Base-by-base conservation (phyloP, 2,329 filamentous ascomycete genomes). In the Claviceps cyperi region DNA sequence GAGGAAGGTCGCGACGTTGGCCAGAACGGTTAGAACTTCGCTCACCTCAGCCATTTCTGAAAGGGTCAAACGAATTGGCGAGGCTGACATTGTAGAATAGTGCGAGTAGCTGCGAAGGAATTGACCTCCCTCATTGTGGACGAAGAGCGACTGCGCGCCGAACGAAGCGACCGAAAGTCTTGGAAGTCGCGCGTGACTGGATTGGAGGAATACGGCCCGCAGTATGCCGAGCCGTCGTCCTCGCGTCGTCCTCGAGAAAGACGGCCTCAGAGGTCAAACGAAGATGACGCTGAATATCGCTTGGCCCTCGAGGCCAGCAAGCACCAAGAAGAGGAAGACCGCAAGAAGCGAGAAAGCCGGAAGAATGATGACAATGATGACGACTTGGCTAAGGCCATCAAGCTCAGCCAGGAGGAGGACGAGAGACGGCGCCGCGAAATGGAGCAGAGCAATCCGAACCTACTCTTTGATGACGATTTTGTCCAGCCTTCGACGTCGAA, bases 151-250 rank as follows among this genome's bases (percentile, higher is more conserved):
- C 70, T 98, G 60, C 84, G 90, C 57, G 83, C 81, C 55, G 92
- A 98, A 71, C 83, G 92, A 62, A 87, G 80, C 60, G 92, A 97
- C 65, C 81, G 92, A 51, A 94, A 89, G 65, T 81, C 86, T 2
- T 98, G 92, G 92, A 98, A 98, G 69, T 94, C 90, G 48, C 85
- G 92, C 52, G 92, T 98, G 37, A 89, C 83, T 35, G 92, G 92
- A 19, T 81, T 97, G 43, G 92, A 97, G 56, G 91, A 97, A 62
- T 86, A 79, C 57, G 80, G 66, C 19, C 71, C 70, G 41, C 69
- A 68, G 55, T 68, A 72, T 13, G 59, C 62, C 44, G 67, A 70
- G 46, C 62, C 64, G n/a, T 64, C 67, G 53, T 47, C 63, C 48
- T 65, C 66, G 21, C 69, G 69, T 46, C 74, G 69, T 43, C 70